Evolutionary conservation across 73 alveolate genomes (phyloP).

Genomic region (Tetrahymena thermophila): DNA sequence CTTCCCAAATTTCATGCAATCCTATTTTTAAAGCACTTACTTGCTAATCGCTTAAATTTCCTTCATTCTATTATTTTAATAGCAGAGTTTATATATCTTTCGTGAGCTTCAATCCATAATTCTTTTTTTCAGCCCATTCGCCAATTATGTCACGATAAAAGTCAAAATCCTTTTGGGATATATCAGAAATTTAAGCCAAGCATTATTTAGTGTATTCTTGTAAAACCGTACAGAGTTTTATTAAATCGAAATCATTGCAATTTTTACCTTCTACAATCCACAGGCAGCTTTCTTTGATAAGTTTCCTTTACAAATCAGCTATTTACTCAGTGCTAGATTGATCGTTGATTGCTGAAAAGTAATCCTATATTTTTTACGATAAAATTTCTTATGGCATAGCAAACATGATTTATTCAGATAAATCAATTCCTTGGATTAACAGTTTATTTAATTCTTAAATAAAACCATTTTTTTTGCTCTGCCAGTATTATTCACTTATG

Average conservation of each 20-base stretch:
- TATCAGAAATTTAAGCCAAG: background rate
- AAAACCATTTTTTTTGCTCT: background rate
- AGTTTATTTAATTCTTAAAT: background rate
- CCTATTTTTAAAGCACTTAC: background rate
- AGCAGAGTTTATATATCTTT: background rate
- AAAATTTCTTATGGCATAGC: background rate
- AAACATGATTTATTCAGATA: background rate
- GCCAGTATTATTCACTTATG: background rate
- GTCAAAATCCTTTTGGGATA: background rate
- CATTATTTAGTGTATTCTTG: background rate
- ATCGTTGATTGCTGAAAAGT: background rate
- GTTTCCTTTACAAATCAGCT: background rate
- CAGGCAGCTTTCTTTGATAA: background rate
- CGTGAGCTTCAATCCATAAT: background rate
- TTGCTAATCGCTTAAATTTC: background rate
- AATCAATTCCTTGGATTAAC: background rate
- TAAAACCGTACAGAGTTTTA: background rate
- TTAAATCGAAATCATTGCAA: background rate
- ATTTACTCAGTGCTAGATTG: background rate
- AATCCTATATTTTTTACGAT: background rate
- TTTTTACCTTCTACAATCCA: background rate
- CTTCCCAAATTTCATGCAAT: background rate
- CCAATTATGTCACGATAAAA: background rate
- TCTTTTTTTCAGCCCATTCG: background rate
- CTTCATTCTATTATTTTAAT: background rate